Base-by-base conservation (phyloP, 768 basidiomycete genomes). In the Boletus rufocinnamomeus region DNA sequence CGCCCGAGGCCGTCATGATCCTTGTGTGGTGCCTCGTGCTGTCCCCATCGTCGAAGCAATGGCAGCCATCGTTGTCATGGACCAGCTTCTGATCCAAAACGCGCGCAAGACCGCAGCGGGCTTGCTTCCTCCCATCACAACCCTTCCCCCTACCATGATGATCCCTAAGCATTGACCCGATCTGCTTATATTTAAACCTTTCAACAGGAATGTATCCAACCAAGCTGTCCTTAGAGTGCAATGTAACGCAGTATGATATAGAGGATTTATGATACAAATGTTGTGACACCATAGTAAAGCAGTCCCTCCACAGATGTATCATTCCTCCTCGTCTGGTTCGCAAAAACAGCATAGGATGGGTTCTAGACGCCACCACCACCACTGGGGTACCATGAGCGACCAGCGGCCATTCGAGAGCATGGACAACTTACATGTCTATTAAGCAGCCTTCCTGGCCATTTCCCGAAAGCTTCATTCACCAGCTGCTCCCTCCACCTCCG, bases 11-110 rank as follows among this genome's bases (percentile, higher is more conserved):
- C 82, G 97, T 53, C 96, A 98, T 75, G 96, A 98, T 70, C 95
- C 96, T 19, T 98, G 96, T 71, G 96, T 99, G 46, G 94, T 99
- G 6, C 96, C 96, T 43, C 87, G 95, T 48, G 95, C 95, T 21
- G 93, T 98, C 10, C 95, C 97, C 44, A 99, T 99, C 66, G 96
- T 98, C 45, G 97, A 99, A 77, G 86, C 93, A 1, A 99, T 99
- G 97, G 94, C 96, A 0, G 88, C 89, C 28, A 81, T 98, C 50
- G 96, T 98, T 58, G 82, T 97, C 63, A 93, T 99, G 88, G 97
- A 99, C 71, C 85, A 89, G 67, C 79, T 98, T 57, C 81, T 98
- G 41, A 86, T 92, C 57, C 96, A 98, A 76, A 91, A 93, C 63
- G 81, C 95, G 10, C 86, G 96, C 50, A 81, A 81, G 70, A 78